Evolutionary conservation across 1,139 yeast species (phyloP).

Genomic region (Nakaseomyces glabratus): DNA sequence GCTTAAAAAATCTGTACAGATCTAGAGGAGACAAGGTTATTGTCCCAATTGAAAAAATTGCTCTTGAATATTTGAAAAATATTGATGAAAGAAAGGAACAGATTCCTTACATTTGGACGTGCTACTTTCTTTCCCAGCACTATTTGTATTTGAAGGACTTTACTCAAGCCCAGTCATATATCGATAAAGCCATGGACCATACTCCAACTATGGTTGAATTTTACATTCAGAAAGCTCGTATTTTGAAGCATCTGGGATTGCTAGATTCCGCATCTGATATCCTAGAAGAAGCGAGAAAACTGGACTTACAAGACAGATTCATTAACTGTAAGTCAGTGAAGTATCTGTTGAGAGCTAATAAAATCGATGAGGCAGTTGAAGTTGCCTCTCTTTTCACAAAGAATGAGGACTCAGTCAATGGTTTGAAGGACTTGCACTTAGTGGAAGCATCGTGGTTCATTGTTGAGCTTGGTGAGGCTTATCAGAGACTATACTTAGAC

Average conservation of each 20-base stretch:
- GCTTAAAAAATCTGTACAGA: conserved; percentile 70
- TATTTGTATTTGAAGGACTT: conserved; percentile 48
- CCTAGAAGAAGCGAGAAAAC: conserved; percentile 62
- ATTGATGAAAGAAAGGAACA: conserved; percentile 36
- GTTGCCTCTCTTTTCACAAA: conserved; percentile 75
- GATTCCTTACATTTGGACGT: conserved; percentile 60
- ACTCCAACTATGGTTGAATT: conserved; percentile 81
- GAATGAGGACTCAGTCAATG: conserved; percentile 67
- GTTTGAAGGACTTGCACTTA: conserved; percentile 75
- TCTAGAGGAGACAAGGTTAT: conserved; percentile 29
- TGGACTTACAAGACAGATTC: conserved; percentile 85
- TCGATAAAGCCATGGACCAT: conserved; percentile 59
- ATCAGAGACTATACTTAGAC: conserved; percentile 38
- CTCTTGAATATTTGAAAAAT: conserved; percentile 38
- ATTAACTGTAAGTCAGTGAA: conserved; percentile 83
- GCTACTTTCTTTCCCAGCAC: conserved; percentile 77
- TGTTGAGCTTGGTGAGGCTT: conserved; percentile 78
- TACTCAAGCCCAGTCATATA: conserved; percentile 43
- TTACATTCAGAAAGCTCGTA: conserved; percentile 70
- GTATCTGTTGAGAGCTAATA: conserved; percentile 72
- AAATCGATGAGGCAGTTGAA: conserved; percentile 66
- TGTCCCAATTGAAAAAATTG: conserved; percentile 45
- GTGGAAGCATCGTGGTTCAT: conserved; percentile 94
- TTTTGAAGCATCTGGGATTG: conserved; percentile 64
- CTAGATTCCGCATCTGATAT: conserved; percentile 50